These are phyloP conservation scores for Pseudisothecium myosuroides DNA, from an alignment of 225 moss, liverwort and hornwort species.

Conservation along the genomic window DNA sequence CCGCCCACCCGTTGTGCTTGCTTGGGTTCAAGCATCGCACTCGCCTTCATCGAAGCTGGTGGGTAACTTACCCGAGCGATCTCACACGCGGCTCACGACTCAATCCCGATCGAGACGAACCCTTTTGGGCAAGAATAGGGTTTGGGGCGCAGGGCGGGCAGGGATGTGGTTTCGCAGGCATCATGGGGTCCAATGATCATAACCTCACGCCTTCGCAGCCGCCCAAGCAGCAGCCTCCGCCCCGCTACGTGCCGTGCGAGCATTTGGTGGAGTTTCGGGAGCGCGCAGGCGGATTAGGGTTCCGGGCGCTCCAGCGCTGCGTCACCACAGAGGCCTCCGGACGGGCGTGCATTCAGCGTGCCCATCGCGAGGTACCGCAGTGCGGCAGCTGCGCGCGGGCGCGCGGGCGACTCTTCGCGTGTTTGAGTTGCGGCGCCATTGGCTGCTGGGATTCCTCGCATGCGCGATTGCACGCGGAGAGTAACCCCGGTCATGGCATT, in stretches of 20 bases:
- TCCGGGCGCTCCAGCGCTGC: constrained; percentile 65
- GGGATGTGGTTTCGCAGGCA: constrained; percentile 6
- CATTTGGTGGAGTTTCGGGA: constrained; percentile 60
- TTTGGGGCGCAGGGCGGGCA: not conserved
- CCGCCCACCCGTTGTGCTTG: not conserved
- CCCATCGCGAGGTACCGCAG: constrained; percentile 60
- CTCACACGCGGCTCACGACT: too few relatives aligned
- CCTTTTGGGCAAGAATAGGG: not conserved
- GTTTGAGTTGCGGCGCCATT: constrained; percentile 60
- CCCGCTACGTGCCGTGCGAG: constrained; percentile 53
- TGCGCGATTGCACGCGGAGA: constrained; percentile 63
- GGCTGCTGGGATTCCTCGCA: constrained; percentile 59
- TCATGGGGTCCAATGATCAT: constrained; percentile 22
- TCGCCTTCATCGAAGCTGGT: not conserved
- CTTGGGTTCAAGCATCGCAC: not conserved
- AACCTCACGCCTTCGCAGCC: not conserved
- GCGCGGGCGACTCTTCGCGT: constrained; percentile 67
- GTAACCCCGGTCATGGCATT: constrained; percentile 71
- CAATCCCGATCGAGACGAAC: not conserved
- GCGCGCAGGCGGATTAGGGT: constrained; percentile 31
- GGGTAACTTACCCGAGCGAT: not conserved
- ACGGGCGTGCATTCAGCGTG: constrained; percentile 58
- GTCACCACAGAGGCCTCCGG: constrained; percentile 58
- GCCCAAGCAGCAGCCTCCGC: not conserved
- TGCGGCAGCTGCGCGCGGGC: constrained; percentile 52